A percentile compares a stretch with the other conserved stretches of the same genome.
phyloP scores from a whole-genome alignment of 1,284 basidiomycete species.

The Cutaneotrichosporon sp. region DNA sequence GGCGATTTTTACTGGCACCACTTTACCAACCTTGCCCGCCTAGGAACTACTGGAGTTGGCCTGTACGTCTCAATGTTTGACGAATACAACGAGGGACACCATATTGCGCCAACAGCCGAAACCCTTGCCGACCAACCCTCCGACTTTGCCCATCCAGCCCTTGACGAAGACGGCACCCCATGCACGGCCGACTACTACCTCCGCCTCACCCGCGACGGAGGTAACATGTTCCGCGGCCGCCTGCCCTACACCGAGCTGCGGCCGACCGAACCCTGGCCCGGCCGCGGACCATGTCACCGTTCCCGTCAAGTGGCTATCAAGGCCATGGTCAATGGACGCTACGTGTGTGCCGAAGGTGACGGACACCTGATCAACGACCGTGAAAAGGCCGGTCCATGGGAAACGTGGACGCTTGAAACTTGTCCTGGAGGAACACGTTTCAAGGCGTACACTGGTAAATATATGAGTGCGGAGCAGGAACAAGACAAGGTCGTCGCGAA shows the following conservation, averaged over 20 bases:
- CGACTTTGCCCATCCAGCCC: slow-evolving; percentile 19
- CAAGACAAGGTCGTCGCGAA: not conserved
- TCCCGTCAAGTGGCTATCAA: slow-evolving; percentile 7
- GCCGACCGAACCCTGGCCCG: slow-evolving; percentile 25
- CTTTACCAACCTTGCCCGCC: slow-evolving; percentile 21
- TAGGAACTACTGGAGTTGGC: slow-evolving; percentile 8
- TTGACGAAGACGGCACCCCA: slow-evolving; percentile 26
- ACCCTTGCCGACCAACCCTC: slow-evolving; percentile 18
- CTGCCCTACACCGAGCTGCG: slow-evolving; percentile 7
- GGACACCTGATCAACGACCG: slow-evolving; percentile 10
- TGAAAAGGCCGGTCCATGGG: slow-evolving; percentile 9
- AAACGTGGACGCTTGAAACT: slow-evolving; percentile 16
- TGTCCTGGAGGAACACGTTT: not conserved
- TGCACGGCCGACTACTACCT: slow-evolving; percentile 30
- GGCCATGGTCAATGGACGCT: slow-evolving; percentile 16
- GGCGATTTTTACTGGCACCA: slow-evolving; percentile 30
- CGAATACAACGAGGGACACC: slow-evolving; percentile 29
- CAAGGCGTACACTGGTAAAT: not conserved
- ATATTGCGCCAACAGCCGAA: slow-evolving; percentile 28
- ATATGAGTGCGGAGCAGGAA: not conserved
- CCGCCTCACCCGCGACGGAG: slow-evolving; percentile 22
- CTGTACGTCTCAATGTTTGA: slow-evolving; percentile 28
- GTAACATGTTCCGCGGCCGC: slow-evolving; percentile 21
- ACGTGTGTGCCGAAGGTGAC: slow-evolving; percentile 21
- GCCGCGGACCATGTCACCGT: slow-evolving; percentile 14